Base-by-base conservation (phyloP, 78 protist species). In the Cavenderia fasciculata region DNA sequence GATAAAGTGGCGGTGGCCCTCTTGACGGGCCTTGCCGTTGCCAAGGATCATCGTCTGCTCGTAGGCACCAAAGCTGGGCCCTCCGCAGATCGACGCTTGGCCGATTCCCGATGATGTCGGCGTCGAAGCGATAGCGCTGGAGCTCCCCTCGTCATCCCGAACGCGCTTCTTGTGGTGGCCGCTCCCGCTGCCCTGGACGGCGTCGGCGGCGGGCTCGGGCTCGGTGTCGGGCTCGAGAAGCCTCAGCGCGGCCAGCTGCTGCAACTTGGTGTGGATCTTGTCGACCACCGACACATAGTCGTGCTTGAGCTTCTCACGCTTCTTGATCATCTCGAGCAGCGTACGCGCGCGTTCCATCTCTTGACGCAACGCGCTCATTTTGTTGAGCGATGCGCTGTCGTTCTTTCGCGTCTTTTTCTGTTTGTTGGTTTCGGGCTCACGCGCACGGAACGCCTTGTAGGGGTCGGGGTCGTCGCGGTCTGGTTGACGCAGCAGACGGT, bases 401-500 rank as follows among this genome's bases (percentile, higher is more conserved):
- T 87, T 87, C 78, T 82, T 82, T 41, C 93, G 38, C 10, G 70
- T 78, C 18, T 72, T 74, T 63, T 87, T 87, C 51, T 71, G 72
- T 59, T 87, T 73, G 6, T 62, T 68, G 12, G 27, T 66, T 12
- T 87, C 86, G 27, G 46, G 43, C 56, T 68, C 84, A 21, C 93
- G 43, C 0, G 86, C 33, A 31, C 93, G 47, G 79, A 87, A 87
- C 1, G 93, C 93, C 65, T 74, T 87, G 57, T 54, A 87, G 5
- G 93, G 93, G 33, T 85, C 73, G 0, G 78, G 93, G 51, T 87
- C 93, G 10, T 87, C 93, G 3, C 79, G 62, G 10, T 74, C 86
- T n/a, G 93, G 93, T 51, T 66, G 93, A 38, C 49, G 25, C n/a
- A 82, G 61, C 0, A 82, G 31, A 34, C 90, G 43, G 23, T 78